phyloP scores from a whole-genome alignment of 306 rosid species.

The Fagus crenata region DNA sequence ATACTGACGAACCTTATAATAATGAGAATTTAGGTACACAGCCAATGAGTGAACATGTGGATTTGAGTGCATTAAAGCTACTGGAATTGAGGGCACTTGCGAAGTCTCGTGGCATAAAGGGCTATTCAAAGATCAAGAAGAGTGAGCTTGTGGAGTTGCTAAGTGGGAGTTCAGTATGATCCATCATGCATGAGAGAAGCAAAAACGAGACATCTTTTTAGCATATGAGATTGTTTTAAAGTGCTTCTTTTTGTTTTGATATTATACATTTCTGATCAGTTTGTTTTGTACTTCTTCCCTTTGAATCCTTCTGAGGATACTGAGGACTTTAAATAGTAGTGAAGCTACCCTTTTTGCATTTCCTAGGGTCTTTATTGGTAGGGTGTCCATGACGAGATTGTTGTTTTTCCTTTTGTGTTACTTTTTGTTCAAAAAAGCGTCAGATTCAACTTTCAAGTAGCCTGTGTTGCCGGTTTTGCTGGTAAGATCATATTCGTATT shows the following conservation, averaged over 20 bases:
- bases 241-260: not conserved
- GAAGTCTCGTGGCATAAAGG: slow-evolving; percentile 74
- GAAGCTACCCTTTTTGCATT: slow-evolving; percentile 7
- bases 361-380: slow-evolving; percentile 7
- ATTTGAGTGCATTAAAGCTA: slow-evolving; percentile 66
- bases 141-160: slow-evolving; percentile 68
- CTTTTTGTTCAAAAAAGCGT: not conserved
- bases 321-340: slow-evolving; percentile 5
- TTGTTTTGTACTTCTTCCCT: not conserved
- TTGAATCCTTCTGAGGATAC: slow-evolving; percentile 10
- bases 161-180: slow-evolving; percentile 38
- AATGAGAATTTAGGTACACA: slow-evolving; percentile 38
- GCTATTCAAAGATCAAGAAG: slow-evolving; percentile 92
- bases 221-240: slow-evolving; percentile 7
- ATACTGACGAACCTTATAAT: slow-evolving; percentile 38
- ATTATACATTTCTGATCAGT: slow-evolving; percentile 9
- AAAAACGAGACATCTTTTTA: slow-evolving; percentile 15
- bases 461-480: not conserved
- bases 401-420: not conserved
- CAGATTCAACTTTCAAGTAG: not conserved
- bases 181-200: slow-evolving; percentile 7
- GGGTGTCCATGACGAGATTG: slow-evolving; percentile 14
- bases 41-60: slow-evolving; percentile 36
- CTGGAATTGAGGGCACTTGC: slow-evolving; percentile 81
- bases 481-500: not conserved